Conservation (phyloP, 495 filamentous ascomycete genomes). For the Trichocladium uniseriatum region DNA sequence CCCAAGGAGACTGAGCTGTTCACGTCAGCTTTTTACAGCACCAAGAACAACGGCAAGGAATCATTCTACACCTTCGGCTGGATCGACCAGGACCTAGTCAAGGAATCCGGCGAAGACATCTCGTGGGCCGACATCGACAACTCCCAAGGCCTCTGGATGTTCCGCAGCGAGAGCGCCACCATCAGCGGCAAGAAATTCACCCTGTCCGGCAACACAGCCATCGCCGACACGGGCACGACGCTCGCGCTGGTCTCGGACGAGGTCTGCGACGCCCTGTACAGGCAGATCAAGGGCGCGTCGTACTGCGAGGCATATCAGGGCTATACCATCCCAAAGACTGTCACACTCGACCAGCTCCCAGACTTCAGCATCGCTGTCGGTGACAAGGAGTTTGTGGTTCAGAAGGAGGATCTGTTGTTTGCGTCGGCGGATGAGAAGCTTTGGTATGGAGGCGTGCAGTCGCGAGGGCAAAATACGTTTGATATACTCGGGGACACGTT, state of each 20-base stretch:
- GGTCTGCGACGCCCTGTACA: constrained; percentile 59
- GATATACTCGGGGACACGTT: constrained; percentile 71
- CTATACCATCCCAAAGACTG: constrained; percentile 53
- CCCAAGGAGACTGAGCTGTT: constrained; percentile 56
- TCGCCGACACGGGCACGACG: constrained; percentile 72
- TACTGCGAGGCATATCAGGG: constrained; percentile 60
- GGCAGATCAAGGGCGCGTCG: constrained; percentile 54
- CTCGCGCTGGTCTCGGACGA: constrained; percentile 60
- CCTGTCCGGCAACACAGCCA: constrained; percentile 60
- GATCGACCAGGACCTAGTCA: constrained; percentile 58
- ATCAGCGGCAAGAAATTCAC: constrained; percentile 51
- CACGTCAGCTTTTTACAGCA: constrained; percentile 61
- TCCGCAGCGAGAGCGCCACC: constrained; percentile 50
- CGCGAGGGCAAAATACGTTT: constrained; percentile 53
- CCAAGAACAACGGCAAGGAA: constrained; percentile 47
- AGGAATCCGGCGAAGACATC: constrained; percentile 45
- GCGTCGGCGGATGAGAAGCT: constrained; percentile 46
- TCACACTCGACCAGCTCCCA: constrained; percentile 51
- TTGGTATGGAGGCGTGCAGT: constrained; percentile 70
- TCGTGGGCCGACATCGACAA: constrained; percentile 59
- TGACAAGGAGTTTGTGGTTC: constrained; percentile 52
- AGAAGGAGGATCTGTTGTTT: constrained; percentile 65
- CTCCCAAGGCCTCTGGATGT: constrained; percentile 64
- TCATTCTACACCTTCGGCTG: constrained; percentile 77
- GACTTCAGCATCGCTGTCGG: constrained; percentile 61